Evolutionary conservation across 805 yeast genomes (phyloP).

Genomic region (Vanderwaltozyma tropicalis): DNA sequence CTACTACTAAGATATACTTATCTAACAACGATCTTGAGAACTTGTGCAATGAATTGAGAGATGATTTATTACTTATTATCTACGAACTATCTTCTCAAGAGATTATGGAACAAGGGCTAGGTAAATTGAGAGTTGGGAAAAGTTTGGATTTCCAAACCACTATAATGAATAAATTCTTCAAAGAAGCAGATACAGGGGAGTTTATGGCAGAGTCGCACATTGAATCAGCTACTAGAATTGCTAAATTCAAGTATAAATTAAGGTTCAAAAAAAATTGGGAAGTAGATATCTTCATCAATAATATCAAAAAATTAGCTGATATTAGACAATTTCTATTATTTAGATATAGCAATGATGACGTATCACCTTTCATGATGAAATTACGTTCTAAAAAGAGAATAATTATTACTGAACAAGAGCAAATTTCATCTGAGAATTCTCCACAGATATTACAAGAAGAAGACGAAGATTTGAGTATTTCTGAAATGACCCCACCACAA

Average conservation of each 20-base stretch:
- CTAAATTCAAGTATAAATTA: conserved; percentile 19
- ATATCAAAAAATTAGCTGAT: conserved; percentile 15
- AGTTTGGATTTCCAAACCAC: conserved; percentile 13
- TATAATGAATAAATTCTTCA: conserved; percentile 7
- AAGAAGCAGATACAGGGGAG: conserved; percentile 1
- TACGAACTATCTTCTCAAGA: conserved; percentile 22
- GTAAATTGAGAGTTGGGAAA: conserved; percentile 20
- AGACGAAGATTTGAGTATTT: conserved; percentile 5
- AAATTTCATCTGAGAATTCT: conserved; percentile 1
- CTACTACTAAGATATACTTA: conserved; percentile 19
- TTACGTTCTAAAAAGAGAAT: conserved; percentile 5
- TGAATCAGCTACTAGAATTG: conserved; percentile 17
- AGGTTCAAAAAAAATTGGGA: conserved; percentile 24
- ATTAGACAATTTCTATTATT: conserved; percentile 18
- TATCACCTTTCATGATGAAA: neutral
- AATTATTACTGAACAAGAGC: conserved; percentile 13
- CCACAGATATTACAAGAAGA: conserved; percentile 9
- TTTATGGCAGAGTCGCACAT: conserved; percentile 9
- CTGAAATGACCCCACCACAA: neutral
- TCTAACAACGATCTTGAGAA: conserved; percentile 23
- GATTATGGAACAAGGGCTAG: conserved; percentile 11
- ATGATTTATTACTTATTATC: conserved; percentile 19
- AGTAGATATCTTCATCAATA: conserved; percentile 22
- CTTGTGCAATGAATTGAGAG: conserved; percentile 19
- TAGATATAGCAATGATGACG: conserved; percentile 1